phyloP scores from a whole-genome alignment of 768 basidiomycete genomes.

The Xerocomus potaroensis region DNA sequence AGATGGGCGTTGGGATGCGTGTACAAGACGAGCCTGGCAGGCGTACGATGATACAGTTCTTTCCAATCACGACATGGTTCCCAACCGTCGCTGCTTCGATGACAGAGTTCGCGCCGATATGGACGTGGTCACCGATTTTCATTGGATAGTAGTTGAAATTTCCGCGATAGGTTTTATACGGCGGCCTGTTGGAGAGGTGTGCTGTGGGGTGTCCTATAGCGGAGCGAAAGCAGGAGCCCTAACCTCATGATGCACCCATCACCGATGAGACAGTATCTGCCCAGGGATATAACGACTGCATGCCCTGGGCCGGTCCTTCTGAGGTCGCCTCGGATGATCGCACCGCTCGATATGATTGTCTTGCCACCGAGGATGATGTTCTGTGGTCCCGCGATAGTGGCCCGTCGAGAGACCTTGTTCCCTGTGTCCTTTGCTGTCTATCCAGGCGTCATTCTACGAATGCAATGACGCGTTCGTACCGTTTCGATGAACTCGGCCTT shows the following conservation, averaged over 20 bases:
- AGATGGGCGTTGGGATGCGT: not conserved
- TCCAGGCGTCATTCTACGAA: slow-evolving; percentile 1
- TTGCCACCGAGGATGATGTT: slow-evolving; percentile 98
- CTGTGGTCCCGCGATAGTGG: slow-evolving; percentile 88
- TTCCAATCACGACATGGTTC: slow-evolving; percentile 90
- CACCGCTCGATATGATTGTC: slow-evolving; percentile 87
- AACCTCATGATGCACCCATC: slow-evolving; percentile 90
- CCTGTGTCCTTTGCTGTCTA: slow-evolving; percentile 69
- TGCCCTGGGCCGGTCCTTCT: slow-evolving; percentile 85
- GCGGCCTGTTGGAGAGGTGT: slow-evolving; percentile 51
- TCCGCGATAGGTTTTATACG: slow-evolving; percentile 86
- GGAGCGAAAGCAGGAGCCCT: no score
- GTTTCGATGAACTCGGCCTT: slow-evolving; percentile 88
- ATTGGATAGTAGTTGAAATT: slow-evolving; percentile 97
- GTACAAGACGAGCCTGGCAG: slow-evolving; percentile 8
- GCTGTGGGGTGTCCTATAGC: no score
- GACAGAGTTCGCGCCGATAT: slow-evolving; percentile 84
- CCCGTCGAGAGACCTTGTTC: slow-evolving; percentile 92
- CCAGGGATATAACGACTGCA: slow-evolving; percentile 90
- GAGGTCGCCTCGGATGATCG: slow-evolving; percentile 92
- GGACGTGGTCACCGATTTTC: slow-evolving; percentile 94
- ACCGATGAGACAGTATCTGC: slow-evolving; percentile 88
- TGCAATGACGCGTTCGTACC: slow-evolving; percentile 37
- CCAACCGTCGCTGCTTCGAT: slow-evolving; percentile 96
- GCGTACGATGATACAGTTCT: slow-evolving; percentile 89